Conservation (phyloP, 139 green algal genomes). For the Haematococcus sp. region DNA sequence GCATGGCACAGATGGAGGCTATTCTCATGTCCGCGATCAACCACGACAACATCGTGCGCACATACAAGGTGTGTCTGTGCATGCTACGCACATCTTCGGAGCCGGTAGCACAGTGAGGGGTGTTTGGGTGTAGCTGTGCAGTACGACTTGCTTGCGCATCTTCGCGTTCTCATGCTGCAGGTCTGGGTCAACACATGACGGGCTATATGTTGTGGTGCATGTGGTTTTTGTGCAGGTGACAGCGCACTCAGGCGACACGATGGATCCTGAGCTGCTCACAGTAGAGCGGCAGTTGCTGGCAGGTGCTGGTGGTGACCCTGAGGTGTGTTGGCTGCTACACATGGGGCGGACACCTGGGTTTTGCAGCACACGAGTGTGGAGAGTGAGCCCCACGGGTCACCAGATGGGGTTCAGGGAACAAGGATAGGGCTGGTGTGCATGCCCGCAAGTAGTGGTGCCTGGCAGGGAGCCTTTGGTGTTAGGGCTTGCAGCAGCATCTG, state of each 20-base stretch:
- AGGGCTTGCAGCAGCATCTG: not conserved
- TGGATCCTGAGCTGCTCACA: slow-evolving; percentile 36
- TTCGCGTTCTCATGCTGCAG: not conserved
- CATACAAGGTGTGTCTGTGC: slow-evolving; percentile 32
- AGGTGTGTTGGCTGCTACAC: slow-evolving; percentile 13
- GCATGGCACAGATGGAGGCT: slow-evolving; percentile 53
- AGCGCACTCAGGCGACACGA: slow-evolving; percentile 29
- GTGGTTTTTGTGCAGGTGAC: slow-evolving; percentile 45
- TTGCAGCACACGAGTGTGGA: no score
- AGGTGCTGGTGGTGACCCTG: slow-evolving; percentile 10
- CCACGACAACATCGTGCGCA: slow-evolving; percentile 44
- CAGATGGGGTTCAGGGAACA: no score
- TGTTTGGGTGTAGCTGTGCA: not conserved
- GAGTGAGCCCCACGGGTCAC: no score
- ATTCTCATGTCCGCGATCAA: slow-evolving; percentile 45
- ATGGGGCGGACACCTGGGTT: no score
- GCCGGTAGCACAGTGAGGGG: not conserved
- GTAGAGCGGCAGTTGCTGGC: slow-evolving; percentile 35
- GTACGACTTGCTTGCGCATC: not conserved
- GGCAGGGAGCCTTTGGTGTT: not conserved
- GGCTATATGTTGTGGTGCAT: not conserved
- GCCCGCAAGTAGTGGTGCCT: not conserved
- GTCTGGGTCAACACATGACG: not conserved
- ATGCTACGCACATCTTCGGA: not conserved
- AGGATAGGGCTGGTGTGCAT: not conserved